Percentiles rank a stretch among this genome's conserved stretches.
Conservation (phyloP, 2,329 filamentous ascomycete species). For the Trichoderma gracile region DNA sequence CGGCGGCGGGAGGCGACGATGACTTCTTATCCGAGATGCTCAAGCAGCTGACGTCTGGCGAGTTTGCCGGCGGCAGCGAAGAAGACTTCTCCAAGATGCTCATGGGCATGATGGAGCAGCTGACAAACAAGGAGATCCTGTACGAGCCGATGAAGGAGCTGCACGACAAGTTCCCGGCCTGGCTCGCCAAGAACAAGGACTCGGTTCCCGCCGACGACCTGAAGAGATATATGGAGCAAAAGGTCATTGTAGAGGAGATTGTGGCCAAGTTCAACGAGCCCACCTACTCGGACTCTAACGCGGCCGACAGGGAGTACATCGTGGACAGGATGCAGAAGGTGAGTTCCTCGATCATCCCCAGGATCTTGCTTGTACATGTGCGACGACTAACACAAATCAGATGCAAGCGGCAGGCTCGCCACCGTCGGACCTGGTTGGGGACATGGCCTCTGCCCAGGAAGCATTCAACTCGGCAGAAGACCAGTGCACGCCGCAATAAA, state of each 20-base stretch:
- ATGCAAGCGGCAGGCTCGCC: conserved; percentile 97
- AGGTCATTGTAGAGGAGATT: conserved; percentile 78
- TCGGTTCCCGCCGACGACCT: conserved; percentile 70
- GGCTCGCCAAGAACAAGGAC: conserved; percentile 76
- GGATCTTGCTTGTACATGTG: neutral
- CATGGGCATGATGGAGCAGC: conserved; percentile 97
- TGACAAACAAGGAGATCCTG: conserved; percentile 96
- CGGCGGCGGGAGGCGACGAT: conserved; percentile 65
- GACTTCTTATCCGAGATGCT: conserved; percentile 91
- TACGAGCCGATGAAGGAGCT: conserved; percentile 99
- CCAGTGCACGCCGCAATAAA: conserved; percentile 62
- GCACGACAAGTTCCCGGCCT: conserved; percentile 85
- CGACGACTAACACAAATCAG: conserved; percentile 48
- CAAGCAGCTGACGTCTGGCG: conserved; percentile 72
- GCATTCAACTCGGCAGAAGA: conserved; percentile 62
- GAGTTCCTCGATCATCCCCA: conserved; percentile 22
- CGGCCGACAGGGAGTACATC: conserved; percentile 83
- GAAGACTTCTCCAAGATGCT: conserved; percentile 94
- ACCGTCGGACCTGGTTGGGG: conserved; percentile 85
- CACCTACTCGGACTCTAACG: conserved; percentile 78
- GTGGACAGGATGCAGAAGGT: conserved; percentile 98
- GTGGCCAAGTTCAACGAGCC: conserved; percentile 83
- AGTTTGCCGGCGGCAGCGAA: conserved; percentile 62
- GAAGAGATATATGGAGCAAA: conserved; percentile 78
- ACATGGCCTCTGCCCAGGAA: conserved; percentile 82